These are phyloP conservation scores for Microdochium trichocladiopsis DNA, from an alignment of 2,329 filamentous ascomycete species.

Conservation along the genomic window DNA sequence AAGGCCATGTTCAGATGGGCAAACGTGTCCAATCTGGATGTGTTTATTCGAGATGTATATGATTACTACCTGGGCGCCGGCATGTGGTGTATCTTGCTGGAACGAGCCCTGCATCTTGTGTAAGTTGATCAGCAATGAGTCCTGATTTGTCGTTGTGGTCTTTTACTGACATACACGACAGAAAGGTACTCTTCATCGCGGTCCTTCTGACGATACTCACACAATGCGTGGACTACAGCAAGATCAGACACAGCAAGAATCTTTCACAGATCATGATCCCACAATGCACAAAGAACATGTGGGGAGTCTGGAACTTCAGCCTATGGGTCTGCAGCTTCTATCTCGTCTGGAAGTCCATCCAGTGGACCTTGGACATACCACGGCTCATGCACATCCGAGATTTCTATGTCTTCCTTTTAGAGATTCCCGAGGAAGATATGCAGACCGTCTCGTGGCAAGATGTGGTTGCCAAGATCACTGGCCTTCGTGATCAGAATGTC, in stretches of 20 bases:
- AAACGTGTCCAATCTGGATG: constrained; percentile 83
- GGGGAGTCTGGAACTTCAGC: constrained; percentile 65
- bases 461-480: constrained; percentile 78
- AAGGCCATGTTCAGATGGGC: constrained; percentile 90
- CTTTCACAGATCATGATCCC: constrained; percentile 52
- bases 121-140: constrained; percentile 32
- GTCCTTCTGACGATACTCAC: constrained; percentile 76
- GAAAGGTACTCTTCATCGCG: constrained; percentile 76
- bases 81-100: constrained; percentile 75
- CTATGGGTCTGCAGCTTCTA: constrained; percentile 83
- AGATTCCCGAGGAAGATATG: constrained; percentile 77
- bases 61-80: constrained; percentile 79
- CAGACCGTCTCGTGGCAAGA: constrained; percentile 94
- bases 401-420: constrained; percentile 77
- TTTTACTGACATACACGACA: constrained; percentile 21
- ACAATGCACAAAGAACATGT: constrained; percentile 72
- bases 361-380: constrained; percentile 66
- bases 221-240: constrained; percentile 78
- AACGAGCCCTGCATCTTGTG: constrained; percentile 65
- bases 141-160: neutral
- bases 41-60: constrained; percentile 79
- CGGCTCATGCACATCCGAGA: constrained; percentile 72
- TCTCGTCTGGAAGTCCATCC: constrained; percentile 74
- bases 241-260: constrained; percentile 58
- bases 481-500: constrained; percentile 78